Base-by-base conservation (phyloP, 2,329 filamentous ascomycete genomes). In the Trichoderma sp. region DNA sequence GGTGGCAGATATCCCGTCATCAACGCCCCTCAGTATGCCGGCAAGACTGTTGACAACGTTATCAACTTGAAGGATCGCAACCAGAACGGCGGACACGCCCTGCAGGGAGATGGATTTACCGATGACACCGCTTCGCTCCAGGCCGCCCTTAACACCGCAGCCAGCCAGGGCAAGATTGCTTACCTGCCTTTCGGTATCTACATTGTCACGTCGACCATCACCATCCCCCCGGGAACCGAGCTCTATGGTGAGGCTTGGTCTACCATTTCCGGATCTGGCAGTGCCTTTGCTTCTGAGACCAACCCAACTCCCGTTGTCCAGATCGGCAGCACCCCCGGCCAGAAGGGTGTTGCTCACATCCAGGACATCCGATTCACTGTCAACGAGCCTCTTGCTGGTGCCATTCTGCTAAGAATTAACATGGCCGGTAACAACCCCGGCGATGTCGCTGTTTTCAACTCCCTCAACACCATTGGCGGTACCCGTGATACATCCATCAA, bases 71-170 rank as follows among this genome's bases (percentile, higher is more conserved):
- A 68, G 52, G 67, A 68, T 9, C 4, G 60, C 10, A 64, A 4
- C 25, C 59, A 68, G 45, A 68, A 68, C 42, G 67, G 67, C 7
- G 67, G 67, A 25, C 54, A 58, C 25, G 45, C 67, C n/a, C 67
- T 68, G 3, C 52, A 50, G 22, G 87, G 87, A 57, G 82, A 89
- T 73, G 87, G 86, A 13, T 75, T 76, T 2, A 84, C 84, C 1
- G 87, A 90, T 74, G 87, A 89, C 72, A 90, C 88, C 3, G 77
- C 79, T 3, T 86, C 86, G 2, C 80, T 91, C 13, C 86, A 90
- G 73, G 76, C 73, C 1, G 83, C 84, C n/a, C 83, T 91, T 73
- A 79, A 81, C 73, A 76, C 75, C 2, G 86, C 87, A 4, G 81
- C 80, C 3, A 74, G 78, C 0, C 73, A 77, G n/a, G 79, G 80